Evolutionary conservation across 345 rosid genomes (phyloP).

Genomic region (Aegle marmelos): DNA sequence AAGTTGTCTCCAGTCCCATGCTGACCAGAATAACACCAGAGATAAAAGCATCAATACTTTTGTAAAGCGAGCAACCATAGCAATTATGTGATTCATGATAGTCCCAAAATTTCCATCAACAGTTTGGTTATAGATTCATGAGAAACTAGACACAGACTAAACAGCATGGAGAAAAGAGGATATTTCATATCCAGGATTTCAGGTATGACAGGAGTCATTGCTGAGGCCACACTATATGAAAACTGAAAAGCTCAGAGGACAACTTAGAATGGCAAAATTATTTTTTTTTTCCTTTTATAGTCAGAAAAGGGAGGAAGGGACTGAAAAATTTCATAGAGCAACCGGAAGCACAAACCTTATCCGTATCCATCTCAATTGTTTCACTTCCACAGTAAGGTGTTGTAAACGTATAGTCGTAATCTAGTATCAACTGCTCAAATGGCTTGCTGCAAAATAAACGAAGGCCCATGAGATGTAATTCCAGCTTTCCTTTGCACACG

Average conservation of each 20-base stretch:
- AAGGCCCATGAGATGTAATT: not conserved
- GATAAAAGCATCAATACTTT: constrained; percentile 6
- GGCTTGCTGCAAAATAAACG: constrained; percentile 73
- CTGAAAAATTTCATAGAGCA: not conserved
- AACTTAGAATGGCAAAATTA: constrained; percentile 2
- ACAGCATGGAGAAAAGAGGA: not conserved
- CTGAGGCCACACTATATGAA: not conserved
- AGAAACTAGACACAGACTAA: not conserved
- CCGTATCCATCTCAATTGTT: constrained; percentile 39
- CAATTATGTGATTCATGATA: not conserved
- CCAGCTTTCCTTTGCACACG: not conserved
- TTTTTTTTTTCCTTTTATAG: not conserved
- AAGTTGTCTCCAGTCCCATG: constrained; percentile 23
- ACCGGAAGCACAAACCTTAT: constrained; percentile 35
- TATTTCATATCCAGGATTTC: not conserved
- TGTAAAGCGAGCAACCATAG: not conserved
- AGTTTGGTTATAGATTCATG: not conserved
- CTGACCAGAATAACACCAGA: constrained; percentile 28
- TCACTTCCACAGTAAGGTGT: constrained; percentile 90
- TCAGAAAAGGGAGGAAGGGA: not conserved
- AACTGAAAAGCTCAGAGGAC: not conserved
- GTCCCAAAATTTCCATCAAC: not conserved
- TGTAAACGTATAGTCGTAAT: constrained; percentile 97
- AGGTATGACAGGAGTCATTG: not conserved
- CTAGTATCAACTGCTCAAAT: constrained; percentile 83